phyloP scores from a whole-genome alignment of 192 early-diverging fungal genomes.

The Coemansia sp. region DNA sequence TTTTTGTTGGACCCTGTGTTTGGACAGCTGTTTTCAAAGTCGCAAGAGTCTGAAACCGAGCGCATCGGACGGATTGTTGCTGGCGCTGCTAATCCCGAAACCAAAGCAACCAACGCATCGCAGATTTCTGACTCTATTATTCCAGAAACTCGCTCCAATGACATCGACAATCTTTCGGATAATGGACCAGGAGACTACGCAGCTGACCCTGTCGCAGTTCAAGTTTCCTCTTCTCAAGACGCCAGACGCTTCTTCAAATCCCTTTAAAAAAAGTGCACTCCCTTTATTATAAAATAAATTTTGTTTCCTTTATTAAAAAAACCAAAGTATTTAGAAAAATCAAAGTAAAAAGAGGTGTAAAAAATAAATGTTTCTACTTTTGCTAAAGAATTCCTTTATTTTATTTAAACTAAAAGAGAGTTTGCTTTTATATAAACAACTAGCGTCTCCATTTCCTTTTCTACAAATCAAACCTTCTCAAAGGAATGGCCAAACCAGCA shows the following conservation, averaged over 20 bases:
- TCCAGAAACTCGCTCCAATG: neutral
- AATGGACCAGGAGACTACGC: neutral
- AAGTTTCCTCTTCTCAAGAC: neutral
- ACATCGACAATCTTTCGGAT: neutral
- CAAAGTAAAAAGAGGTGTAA: neutral
- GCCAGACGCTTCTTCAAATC: neutral
- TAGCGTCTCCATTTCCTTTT: too few relatives aligned
- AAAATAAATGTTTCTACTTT: neutral
- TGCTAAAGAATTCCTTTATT: neutral
- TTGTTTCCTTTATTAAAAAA: neutral
- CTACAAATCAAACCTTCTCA: too few relatives aligned
- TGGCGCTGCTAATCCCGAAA: neutral
- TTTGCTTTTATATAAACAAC: neutral
- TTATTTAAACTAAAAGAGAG: neutral
- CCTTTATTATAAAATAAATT: neutral
- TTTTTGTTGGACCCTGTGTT: neutral
- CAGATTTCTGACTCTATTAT: neutral
- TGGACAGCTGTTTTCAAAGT: neutral
- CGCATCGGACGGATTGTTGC: neutral
- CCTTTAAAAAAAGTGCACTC: neutral
- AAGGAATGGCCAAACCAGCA: too few relatives aligned
- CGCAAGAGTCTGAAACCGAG: neutral
- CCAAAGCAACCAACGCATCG: neutral
- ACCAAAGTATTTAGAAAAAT: neutral
- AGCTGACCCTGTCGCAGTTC: neutral